phyloP scores from a whole-genome alignment of 2,329 filamentous ascomycete genomes.

The Plenodomus lindquistii region DNA sequence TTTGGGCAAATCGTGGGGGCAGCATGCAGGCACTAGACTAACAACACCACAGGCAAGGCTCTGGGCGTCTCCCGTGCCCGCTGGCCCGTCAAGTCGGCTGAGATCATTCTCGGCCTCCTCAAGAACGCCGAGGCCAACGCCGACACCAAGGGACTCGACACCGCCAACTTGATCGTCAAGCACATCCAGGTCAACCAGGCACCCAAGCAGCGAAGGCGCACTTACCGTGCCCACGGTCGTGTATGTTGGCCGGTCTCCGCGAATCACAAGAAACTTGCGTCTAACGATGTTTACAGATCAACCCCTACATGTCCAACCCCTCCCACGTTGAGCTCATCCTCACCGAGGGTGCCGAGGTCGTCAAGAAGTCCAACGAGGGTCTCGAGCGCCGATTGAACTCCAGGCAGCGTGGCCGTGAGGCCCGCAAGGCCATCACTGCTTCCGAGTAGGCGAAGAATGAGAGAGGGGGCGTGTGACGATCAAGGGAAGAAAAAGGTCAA shows the following conservation, averaged over 20 bases:
- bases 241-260: conserved; percentile 64
- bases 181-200: conserved; percentile 99
- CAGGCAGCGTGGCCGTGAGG: conserved; percentile 81
- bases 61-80: conserved; percentile 97
- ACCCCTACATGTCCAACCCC: conserved; percentile 99
- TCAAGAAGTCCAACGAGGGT: conserved; percentile 81
- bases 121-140: conserved; percentile 53
- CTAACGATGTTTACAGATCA: conserved; percentile 72
- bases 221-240: conserved; percentile 99
- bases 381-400: conserved; percentile 76
- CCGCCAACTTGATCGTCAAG: conserved; percentile 96
- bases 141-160: conserved; percentile 64
- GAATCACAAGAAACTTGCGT: background rate
- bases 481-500: conserved; percentile 31
- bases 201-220: conserved; percentile 97
- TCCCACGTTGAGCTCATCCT: conserved; percentile 99
- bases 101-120: conserved; percentile 95
- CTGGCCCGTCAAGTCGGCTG: conserved; percentile 99
- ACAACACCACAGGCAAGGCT: conserved; percentile 77
- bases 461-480: conserved; percentile 21
- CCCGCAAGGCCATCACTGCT: conserved; percentile 65
- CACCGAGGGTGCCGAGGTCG: conserved; percentile 93
- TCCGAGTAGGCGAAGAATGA: conserved; percentile 40
- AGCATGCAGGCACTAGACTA: conserved; percentile 16
- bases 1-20: background rate